Evolutionary conservation across 148 eudicot genomes (phyloP), one percentile per base, ranked within the genome.

Genomic region (Chenopodium formosanum): DNA sequence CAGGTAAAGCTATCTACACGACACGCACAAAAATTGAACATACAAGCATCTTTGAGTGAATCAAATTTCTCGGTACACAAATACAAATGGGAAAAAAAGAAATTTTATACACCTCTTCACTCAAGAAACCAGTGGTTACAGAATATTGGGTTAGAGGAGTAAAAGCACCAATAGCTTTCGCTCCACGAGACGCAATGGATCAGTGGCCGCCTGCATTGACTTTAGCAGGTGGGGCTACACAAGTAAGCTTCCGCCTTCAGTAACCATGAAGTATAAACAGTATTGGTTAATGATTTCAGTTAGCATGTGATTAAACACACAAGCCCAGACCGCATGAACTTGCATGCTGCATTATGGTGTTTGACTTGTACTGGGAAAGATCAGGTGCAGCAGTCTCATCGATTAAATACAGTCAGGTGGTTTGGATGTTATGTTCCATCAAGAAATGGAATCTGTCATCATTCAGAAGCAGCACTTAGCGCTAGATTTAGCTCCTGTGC

Each of bases 401-500:
- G 77, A 75, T 63, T 67, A 75, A 83, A 77, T 47, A 74, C 2
- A 80, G 75, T 34, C 76, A 74, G 79, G 52, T 9, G 48, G 19
- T 78, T 46, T 16, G 37, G 50, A 75, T 58, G 53, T 56, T 22
- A 19, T 70, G 47, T 69, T 73, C 71, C 46, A 44, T 56, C 70
- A 46, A 76, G 48, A 85, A 62, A 66, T 50, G 37, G 46, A 47
- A 56, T 19, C 62, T 56, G 71, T 29, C 74, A 22, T 85, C 83
- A 85, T 78, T 80, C 79, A 56, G 70, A 79, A 63, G 70, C 83
- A 31, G 83, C 74, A 48, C 67, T 76, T 63, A 96, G 87, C 2
- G 94, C 90, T 20, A 94, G 91, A 88, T 84, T 92, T 79, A 96
- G 90, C 89, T 92, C 98, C 67, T 90, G 97, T 1, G 97, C 98